Percentiles rank a stretch among this genome's conserved stretches.
These are phyloP conservation scores for Escovopsis weberi DNA, from an alignment of 2,329 filamentous ascomycete species.

Conservation along the genomic window DNA sequence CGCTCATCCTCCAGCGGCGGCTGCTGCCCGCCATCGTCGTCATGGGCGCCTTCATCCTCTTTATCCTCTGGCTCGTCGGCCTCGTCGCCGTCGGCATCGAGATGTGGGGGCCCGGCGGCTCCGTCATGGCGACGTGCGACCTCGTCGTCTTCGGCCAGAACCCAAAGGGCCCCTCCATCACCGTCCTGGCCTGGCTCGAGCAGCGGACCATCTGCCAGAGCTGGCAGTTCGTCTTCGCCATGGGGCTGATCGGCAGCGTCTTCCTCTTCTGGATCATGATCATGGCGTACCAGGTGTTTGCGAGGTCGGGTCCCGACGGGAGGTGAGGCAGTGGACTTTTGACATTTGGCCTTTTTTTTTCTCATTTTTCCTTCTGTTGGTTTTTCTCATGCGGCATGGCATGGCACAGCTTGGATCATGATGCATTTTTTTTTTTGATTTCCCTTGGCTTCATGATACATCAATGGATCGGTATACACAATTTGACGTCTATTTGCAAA, in stretches of 20 bases:
- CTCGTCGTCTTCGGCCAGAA: conserved; percentile 38
- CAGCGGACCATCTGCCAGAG: conserved; percentile 49
- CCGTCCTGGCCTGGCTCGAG: conserved; percentile 49
- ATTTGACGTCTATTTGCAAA: no score
- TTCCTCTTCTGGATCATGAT: conserved; percentile 56
- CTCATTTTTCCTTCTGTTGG: no score
- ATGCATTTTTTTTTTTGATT: no score
- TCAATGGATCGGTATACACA: no score
- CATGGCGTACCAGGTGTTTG: conserved; percentile 52
- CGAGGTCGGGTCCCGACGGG: conserved; percentile 17
- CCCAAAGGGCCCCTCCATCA: conserved; percentile 34
- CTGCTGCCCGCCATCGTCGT: conserved; percentile 47
- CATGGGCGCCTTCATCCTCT: conserved; percentile 50
- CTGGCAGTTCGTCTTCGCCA: conserved; percentile 51
- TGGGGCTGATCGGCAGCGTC: conserved; percentile 42
- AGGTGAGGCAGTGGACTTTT: no score
- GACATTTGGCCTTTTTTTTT: no score
- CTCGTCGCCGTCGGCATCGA: conserved; percentile 47
- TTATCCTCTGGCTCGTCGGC: conserved; percentile 53
- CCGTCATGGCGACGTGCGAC: conserved; percentile 45
- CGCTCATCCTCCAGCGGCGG: conserved; percentile 44
- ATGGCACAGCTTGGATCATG: no score
- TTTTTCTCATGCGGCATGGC: no score
- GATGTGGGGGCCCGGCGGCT: conserved; percentile 46
- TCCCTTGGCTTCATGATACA: no score